These are phyloP conservation scores for Podochytrium sp. DNA, from an alignment of 192 early-diverging fungal genomes.

Conservation along the genomic window DNA sequence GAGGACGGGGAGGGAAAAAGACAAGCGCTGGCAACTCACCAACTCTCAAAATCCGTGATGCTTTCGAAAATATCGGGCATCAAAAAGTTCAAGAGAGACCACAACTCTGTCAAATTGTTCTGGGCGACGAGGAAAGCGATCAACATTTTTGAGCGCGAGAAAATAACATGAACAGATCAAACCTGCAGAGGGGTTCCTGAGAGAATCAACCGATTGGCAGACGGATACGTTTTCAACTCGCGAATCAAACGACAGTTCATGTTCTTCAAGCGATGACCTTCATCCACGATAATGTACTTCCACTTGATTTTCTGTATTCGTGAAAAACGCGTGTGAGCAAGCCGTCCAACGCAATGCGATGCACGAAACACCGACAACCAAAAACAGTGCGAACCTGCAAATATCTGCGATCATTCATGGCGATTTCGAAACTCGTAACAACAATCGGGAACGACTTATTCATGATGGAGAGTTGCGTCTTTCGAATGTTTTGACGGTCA, in stretches of 20 bases:
- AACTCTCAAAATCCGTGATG: conserved; percentile 73
- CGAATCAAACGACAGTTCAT: conserved; percentile 86
- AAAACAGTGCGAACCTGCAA: conserved; percentile 50
- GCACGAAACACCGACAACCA: too few relatives aligned
- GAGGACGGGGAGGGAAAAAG: background rate
- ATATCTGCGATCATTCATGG: conserved; percentile 80
- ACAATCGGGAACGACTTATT: conserved; percentile 79
- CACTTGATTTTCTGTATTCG: conserved; percentile 59
- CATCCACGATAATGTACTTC: conserved; percentile 93
- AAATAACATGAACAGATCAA: background rate
- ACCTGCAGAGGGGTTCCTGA: conserved; percentile 92
- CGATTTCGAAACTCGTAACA: conserved; percentile 89
- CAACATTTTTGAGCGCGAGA: background rate
- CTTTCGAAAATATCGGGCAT: conserved; percentile 95
- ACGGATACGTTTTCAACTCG: conserved; percentile 83
- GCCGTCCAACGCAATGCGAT: too few relatives aligned
- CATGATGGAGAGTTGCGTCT: conserved; percentile 64
- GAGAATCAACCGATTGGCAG: conserved; percentile 85
- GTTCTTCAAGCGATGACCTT: conserved; percentile 98
- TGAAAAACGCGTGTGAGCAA: background rate
- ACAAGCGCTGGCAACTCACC: conserved; percentile 61
- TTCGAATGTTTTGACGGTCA: conserved; percentile 72
- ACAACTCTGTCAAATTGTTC: conserved; percentile 92
- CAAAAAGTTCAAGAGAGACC: conserved; percentile 94
- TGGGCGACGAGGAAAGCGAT: conserved; percentile 42